Evolutionary conservation across 2,329 filamentous ascomycete species (phyloP).

Genomic region (Trichoderma guizhouense): DNA sequence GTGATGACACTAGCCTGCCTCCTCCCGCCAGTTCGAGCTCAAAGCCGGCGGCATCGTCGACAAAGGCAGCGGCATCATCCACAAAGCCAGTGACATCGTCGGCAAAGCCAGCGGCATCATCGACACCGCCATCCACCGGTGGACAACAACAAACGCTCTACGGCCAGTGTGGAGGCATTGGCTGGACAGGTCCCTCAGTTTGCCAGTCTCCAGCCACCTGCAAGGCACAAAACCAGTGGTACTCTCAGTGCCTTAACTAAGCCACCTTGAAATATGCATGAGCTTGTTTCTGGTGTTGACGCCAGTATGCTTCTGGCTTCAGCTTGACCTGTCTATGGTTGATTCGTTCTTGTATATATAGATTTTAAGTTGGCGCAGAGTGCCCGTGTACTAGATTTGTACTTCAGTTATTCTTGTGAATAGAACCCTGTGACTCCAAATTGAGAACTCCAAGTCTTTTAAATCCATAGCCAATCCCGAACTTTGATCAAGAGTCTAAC

Average conservation of each 20-base stretch:
- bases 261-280: not conserved
- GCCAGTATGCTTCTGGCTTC: not conserved
- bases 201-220: conserved; percentile 39
- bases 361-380: not conserved
- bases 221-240: conserved; percentile 27
- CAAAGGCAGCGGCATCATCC: not conserved
- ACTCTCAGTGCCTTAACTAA: conserved; percentile 11
- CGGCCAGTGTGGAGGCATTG: conserved; percentile 39
- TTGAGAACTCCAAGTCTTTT: not conserved
- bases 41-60: not conserved
- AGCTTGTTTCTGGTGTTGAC: not conserved
- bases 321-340: not conserved
- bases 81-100: not conserved
- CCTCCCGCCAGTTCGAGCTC: not conserved
- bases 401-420: not conserved
- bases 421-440: not conserved
- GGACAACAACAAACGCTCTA: conserved; percentile 22
- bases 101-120: not conserved
- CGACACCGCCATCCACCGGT: not conserved
- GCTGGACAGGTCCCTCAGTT: conserved; percentile 34
- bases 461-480: not conserved
- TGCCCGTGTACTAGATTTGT: not conserved
- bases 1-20: not conserved
- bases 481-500: not conserved
- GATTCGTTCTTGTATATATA: not conserved